Evolutionary conservation across 805 yeast species (phyloP).

Genomic region (Candida quercuum): DNA sequence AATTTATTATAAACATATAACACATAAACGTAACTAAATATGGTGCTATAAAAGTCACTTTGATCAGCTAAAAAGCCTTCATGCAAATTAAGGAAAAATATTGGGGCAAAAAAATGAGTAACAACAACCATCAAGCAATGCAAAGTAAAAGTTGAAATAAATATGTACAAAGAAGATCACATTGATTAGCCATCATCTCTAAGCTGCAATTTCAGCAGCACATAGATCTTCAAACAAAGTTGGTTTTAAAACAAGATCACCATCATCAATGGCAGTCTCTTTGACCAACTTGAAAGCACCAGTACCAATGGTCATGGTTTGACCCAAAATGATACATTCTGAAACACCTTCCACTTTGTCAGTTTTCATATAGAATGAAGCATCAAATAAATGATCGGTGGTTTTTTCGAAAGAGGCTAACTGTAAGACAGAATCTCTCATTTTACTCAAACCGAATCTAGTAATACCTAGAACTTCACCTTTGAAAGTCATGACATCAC

Average conservation of each 20-base stretch:
- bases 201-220: constrained; percentile 10
- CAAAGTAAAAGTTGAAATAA: background rate
- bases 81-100: background rate
- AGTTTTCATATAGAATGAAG: constrained; percentile 95
- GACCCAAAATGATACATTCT: constrained; percentile 95
- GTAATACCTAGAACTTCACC: constrained; percentile 98
- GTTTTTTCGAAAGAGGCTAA: constrained; percentile 97
- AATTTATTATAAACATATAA: background rate
- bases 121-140: background rate
- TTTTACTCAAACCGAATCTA: constrained; percentile 94
- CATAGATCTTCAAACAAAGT: constrained; percentile 41
- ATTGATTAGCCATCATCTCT: background rate
- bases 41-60: background rate
- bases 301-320: constrained; percentile 96
- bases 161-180: background rate
- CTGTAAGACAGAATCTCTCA: constrained; percentile 97
- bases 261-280: constrained; percentile 39
- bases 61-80: background rate
- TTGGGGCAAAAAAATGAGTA: background rate
- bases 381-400: constrained; percentile 96
- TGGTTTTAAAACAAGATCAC: constrained; percentile 38
- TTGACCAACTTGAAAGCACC: constrained; percentile 89
- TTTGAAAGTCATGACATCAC: constrained; percentile 98
- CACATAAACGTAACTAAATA: background rate
- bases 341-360: constrained; percentile 97